Percentiles rank a stretch among this genome's conserved stretches.
Conservation (phyloP, 176 grass and related monocot species). For the Oryza punctata region DNA sequence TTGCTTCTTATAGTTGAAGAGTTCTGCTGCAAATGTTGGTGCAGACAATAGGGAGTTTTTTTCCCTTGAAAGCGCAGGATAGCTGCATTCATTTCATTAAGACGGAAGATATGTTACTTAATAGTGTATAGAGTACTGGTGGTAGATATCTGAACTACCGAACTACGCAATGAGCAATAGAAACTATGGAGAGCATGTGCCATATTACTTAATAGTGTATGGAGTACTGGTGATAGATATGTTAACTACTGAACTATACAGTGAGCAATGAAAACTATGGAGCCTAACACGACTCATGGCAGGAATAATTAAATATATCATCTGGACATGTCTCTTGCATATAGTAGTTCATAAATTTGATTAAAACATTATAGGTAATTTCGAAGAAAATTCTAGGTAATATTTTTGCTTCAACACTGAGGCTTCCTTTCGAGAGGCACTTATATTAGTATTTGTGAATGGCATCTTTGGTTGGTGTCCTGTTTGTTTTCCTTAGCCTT, state of each 20-base stretch:
- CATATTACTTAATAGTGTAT: not conserved
- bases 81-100: too few relatives aligned
- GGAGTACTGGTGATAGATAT: not conserved
- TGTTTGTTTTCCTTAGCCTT: conserved; percentile 2
- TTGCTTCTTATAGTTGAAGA: not conserved
- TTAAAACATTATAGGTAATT: not conserved
- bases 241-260: not conserved
- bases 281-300: not conserved
- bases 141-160: too few relatives aligned
- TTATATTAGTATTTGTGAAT: not conserved
- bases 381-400: not conserved
- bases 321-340: not conserved
- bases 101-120: too few relatives aligned
- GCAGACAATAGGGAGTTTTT: not conserved
- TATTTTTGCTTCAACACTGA: not conserved
- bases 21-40: not conserved
- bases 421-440: not conserved
- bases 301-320: not conserved
- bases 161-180: too few relatives aligned
- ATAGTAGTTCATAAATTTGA: not conserved
- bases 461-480: not conserved
- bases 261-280: not conserved
- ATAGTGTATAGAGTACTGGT: too few relatives aligned
- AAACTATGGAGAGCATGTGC: too few relatives aligned
- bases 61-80: too few relatives aligned